A percentile compares a stretch with the other conserved stretches of the same genome.
Conservation (phyloP, 2,329 filamentous ascomycete species). For the Sarocladium strictum region DNA sequence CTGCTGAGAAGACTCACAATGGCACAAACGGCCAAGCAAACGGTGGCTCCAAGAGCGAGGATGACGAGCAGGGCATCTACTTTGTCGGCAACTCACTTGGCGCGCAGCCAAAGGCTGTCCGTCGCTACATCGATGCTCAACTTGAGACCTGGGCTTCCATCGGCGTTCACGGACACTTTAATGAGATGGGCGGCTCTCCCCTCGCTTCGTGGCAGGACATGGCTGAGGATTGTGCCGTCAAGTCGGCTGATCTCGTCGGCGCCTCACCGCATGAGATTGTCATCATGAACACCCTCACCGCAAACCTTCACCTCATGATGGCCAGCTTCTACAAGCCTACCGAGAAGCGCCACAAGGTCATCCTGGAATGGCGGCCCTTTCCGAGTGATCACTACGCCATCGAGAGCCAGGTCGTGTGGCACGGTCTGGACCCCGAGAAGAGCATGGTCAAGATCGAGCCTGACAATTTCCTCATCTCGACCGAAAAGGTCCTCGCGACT, state of each 20-base stretch:
- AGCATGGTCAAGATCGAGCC: conserved; percentile 72
- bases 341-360: conserved; percentile 63
- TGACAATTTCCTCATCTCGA: conserved; percentile 53
- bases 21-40: conserved; percentile 19
- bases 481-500: conserved; percentile 61
- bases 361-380: conserved; percentile 86
- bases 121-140: conserved; percentile 62
- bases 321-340: conserved; percentile 76
- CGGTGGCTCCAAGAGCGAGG: conserved; percentile 16
- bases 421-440: conserved; percentile 58
- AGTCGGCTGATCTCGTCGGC: conserved; percentile 70
- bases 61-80: conserved; percentile 54
- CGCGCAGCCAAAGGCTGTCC: conserved; percentile 67
- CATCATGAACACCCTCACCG: conserved; percentile 82
- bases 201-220: conserved; percentile 72
- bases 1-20: conserved; percentile 11
- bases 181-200: conserved; percentile 58
- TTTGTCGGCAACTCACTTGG: conserved; percentile 88
- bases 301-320: conserved; percentile 76
- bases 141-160: conserved; percentile 79
- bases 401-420: conserved; percentile 71
- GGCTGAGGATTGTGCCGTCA: conserved; percentile 64
- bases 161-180: conserved; percentile 81
- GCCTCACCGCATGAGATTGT: conserved; percentile 69
- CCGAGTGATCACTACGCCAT: conserved; percentile 84